Evolutionary conservation across 495 filamentous ascomycete genomes (phyloP), one percentile per base, ranked within the genome.

Genomic region (Aspergillus egyptiacus): DNA sequence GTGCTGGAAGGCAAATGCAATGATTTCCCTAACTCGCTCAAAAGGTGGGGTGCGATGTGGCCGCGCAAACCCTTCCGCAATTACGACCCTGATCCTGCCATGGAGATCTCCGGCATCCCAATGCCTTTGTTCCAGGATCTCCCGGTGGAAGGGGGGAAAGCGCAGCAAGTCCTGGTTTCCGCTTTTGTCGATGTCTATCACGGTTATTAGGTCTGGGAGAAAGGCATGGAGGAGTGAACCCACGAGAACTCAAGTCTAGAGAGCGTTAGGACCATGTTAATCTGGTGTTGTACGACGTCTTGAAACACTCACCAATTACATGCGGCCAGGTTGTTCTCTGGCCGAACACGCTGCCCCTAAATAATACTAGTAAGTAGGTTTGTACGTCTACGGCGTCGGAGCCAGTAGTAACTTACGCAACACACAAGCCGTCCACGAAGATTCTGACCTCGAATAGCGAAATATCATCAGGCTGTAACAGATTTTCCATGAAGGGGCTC

Each of bases 1-100:
- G 75, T 91, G 87, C 59, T 93, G 87, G 55, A 94, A 95, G 6
- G 88, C 83, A 61, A 95, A 90, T 5, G 76, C 76, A 37, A 91
- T 79, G 18, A 89, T 60, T 62, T 90, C 86, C 56, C 82, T 86
- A 54, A 86, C 74, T 33, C 82, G 69, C 55, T 89, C 82, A 48
- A 89, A 85, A 0, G 80, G 79, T 9, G 64, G 67, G n/a, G 57
- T 63, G 27, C 69, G 62, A 42, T 68, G 56, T 5, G 65, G 68
- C 18, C 71, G 66, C 47, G 66, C 50, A 53, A 88, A 84, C 0
- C 86, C 87, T 52, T 93, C 87, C 18, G 84, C 77, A 45, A 95
- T 79, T 25, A 91, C 60, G n/a, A 94, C 67, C 61, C 85, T 85
- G 58, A 95, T 83, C 6, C 86, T 74, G 18, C 89, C 89, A 3